phyloP scores from a whole-genome alignment of 2,329 filamentous ascomycete species.

The Penicillium hesseltinei region DNA sequence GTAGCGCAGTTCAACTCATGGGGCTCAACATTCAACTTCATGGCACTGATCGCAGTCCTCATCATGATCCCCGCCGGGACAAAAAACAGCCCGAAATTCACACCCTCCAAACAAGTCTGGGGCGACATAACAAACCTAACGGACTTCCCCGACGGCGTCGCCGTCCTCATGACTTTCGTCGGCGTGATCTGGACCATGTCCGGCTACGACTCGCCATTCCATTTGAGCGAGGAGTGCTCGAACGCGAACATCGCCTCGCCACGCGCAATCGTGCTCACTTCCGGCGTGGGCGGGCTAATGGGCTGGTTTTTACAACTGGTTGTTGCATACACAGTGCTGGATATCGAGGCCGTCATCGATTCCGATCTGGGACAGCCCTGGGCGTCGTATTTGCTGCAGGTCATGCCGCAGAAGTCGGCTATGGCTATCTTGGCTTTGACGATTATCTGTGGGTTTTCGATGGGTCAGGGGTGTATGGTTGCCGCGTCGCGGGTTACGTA shows the following conservation, averaged over 20 bases:
- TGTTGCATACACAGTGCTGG: conserved; percentile 68
- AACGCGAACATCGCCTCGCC: conserved; percentile 70
- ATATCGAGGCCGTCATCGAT: conserved; percentile 58
- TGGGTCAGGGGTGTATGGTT: conserved; percentile 73
- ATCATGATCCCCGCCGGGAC: conserved; percentile 66
- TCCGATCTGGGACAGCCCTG: conserved; percentile 68
- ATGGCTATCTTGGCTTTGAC: conserved; percentile 64
- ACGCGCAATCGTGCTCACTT: conserved; percentile 69
- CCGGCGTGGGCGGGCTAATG: conserved; percentile 62
- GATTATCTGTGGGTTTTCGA: conserved; percentile 67
- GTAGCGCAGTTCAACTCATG: conserved; percentile 68
- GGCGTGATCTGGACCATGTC: conserved; percentile 69
- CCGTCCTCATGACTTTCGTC: conserved; percentile 69
- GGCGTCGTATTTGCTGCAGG: conserved; percentile 67
- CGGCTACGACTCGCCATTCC: conserved; percentile 68
- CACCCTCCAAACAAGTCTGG: conserved; percentile 60
- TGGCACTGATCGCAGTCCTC: conserved; percentile 63
- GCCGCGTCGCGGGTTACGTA: conserved; percentile 66
- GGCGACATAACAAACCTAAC: conserved; percentile 65
- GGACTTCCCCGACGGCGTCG: conserved; percentile 65
- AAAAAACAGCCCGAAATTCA: conserved; percentile 58
- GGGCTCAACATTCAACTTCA: conserved; percentile 69
- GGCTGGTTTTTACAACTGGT: conserved; percentile 74
- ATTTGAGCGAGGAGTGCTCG: conserved; percentile 72
- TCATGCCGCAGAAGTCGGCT: conserved; percentile 59